phyloP scores from a whole-genome alignment of 2,329 filamentous ascomycete genomes.

The Chrysoporthe deuterocubensis region DNA sequence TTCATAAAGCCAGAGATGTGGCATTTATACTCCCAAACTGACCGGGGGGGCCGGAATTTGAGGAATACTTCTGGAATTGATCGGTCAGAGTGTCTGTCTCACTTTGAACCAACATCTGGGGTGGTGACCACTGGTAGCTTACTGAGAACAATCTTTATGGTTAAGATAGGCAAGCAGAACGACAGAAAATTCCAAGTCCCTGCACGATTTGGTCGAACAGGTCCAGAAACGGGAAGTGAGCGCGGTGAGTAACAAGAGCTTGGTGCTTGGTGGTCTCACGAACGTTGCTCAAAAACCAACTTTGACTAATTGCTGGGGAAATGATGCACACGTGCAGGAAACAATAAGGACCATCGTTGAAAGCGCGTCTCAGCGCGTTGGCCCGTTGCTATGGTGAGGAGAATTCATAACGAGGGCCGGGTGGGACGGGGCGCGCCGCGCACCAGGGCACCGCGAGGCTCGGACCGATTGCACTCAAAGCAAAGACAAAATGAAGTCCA shows the following conservation, averaged over 20 bases:
- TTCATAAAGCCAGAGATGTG: not conserved
- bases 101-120: not conserved
- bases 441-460: not conserved
- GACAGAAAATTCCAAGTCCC: not conserved
- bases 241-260: not conserved
- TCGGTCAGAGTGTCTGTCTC: not conserved
- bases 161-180: not conserved
- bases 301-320: not conserved
- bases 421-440: not conserved
- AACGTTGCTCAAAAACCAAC: not conserved
- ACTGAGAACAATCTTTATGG: not conserved
- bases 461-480: not conserved
- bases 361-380: not conserved
- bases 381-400: not conserved
- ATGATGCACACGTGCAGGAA: not conserved
- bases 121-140: not conserved
- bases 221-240: not conserved
- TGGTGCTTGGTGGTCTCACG: not conserved
- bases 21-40: not conserved
- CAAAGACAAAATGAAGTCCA: not conserved
- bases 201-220: not conserved
- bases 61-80: not conserved
- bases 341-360: not conserved
- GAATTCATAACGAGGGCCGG: not conserved
- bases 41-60: not conserved